These are phyloP conservation scores for Myriosclerotinia scirpicola DNA, from an alignment of 2,329 filamentous ascomycete species.

Conservation along the genomic window DNA sequence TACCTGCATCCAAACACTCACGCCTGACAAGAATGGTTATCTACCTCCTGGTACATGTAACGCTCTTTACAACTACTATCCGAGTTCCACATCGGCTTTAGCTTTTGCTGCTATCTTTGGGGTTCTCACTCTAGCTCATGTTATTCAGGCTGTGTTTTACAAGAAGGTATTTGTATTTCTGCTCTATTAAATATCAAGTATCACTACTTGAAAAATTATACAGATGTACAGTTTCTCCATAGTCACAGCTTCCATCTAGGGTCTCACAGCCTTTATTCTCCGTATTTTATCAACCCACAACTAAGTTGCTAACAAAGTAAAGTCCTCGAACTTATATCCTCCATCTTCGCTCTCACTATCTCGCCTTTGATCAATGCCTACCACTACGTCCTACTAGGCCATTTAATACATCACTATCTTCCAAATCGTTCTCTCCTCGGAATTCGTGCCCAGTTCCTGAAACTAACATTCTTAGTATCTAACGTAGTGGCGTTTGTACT, in stretches of 20 bases:
- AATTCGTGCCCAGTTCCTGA: neutral
- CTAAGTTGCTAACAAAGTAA: slow-evolving; percentile 43
- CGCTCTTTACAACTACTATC: slow-evolving; percentile 43
- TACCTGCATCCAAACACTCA: slow-evolving; percentile 23
- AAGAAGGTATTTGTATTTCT: slow-evolving; percentile 36
- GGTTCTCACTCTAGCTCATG: slow-evolving; percentile 38
- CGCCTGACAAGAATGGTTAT: slow-evolving; percentile 21
- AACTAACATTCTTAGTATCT: neutral
- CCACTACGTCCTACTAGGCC: slow-evolving; percentile 39
- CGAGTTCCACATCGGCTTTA: slow-evolving; percentile 43
- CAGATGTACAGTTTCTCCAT: slow-evolving; percentile 8
- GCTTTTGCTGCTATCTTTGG: slow-evolving; percentile 43
- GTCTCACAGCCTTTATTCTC: slow-evolving; percentile 44
- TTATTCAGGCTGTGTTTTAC: slow-evolving; percentile 42
- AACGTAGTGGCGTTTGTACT: neutral
- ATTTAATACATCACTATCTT: slow-evolving; percentile 42
- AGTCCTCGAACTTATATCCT: slow-evolving; percentile 40
- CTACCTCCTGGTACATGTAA: slow-evolving; percentile 43
- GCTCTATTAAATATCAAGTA: neutral
- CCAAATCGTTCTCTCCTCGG: slow-evolving; percentile 29
- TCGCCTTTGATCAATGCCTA: slow-evolving; percentile 42
- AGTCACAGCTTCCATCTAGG: slow-evolving; percentile 47
- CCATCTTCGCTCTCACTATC: slow-evolving; percentile 46
- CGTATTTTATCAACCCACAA: slow-evolving; percentile 44
- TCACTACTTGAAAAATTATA: neutral